Base-by-base conservation (phyloP, 345 rosid species). In the Lepidium sativum region DNA sequence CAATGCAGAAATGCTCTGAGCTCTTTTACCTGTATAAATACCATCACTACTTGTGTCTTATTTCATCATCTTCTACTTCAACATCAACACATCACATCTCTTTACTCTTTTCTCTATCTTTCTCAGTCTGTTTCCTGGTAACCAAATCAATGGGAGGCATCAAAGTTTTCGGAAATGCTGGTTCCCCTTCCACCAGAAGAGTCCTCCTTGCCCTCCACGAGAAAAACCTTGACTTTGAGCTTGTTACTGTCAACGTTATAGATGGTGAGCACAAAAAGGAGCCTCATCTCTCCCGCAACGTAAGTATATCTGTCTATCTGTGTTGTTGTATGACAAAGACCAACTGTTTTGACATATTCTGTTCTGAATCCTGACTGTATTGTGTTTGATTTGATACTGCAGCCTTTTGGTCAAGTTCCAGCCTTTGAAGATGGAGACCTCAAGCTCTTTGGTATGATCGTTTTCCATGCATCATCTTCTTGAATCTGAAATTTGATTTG, bases 391-490 rank as follows among this genome's bases (percentile, higher is more conserved):
- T 17, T 54, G 16, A 57, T 43, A 14, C 15, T 75, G 75, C 81
- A 86, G 96, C 96, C 94, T 10, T 91, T 86, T 47, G 91, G 96
- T 59, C 80, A 79, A 79, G 80, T 91, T 70, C 97, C 96, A 14
- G 89, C 79, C 33, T 67, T 83, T 18, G 91, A 87, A 73, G 80
- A 87, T n/a, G 97, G 88, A 51, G 91, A 83, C 69, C 59, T 87
- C 43, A 79, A 78, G 78, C 85, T 91, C 38, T 84, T 86, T 12
- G 94, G 97, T 91, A 82, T 67, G 67, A 57, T 12, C 3, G 2
- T 44, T 67, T 53, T 16, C 21, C 21, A 7, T 39, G 65, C 34
- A 67, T 37, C 52, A 7, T 57, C 45, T 49, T 32, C 11, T n/a
- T n/a, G n/a, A 34, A 13, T 33, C 45, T 43, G 25, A 21, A 2